Evolutionary conservation across 805 yeast species (phyloP).

Genomic region (Metschnikowia borealis): DNA sequence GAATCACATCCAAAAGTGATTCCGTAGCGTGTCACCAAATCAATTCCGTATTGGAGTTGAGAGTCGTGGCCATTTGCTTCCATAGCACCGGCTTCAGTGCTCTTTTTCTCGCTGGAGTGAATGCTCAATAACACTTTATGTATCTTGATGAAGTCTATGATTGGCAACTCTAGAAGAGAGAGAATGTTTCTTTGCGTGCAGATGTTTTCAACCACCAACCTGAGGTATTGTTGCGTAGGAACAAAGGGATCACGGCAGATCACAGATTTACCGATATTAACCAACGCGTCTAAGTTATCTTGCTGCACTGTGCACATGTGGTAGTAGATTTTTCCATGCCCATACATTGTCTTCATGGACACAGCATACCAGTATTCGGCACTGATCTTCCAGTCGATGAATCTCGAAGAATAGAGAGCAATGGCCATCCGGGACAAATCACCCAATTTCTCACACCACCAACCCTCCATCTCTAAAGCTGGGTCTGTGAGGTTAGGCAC

Average conservation of each 20-base stretch:
- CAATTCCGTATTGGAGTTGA: conserved; percentile 51
- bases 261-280: conserved; percentile 74
- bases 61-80: conserved; percentile 33
- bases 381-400: conserved; percentile 80
- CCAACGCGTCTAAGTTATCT: conserved; percentile 71
- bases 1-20: conserved; percentile 65
- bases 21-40: conserved; percentile 61
- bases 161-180: conserved; percentile 56
- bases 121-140: conserved; percentile 65
- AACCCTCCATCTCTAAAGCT: conserved; percentile 54
- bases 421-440: conserved; percentile 86
- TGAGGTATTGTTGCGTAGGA: conserved; percentile 74
- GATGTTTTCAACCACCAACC: conserved; percentile 75
- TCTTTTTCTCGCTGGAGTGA: conserved; percentile 8
- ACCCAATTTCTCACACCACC: conserved; percentile 85
- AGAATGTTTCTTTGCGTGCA: conserved; percentile 59
- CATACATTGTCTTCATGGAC: conserved; percentile 69
- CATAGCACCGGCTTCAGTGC: conserved; percentile 1
- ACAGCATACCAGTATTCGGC: conserved; percentile 81
- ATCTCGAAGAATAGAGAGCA: conserved; percentile 73
- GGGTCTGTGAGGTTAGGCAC: conserved; percentile 53
- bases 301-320: conserved; percentile 87
- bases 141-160: conserved; percentile 59
- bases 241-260: conserved; percentile 80
- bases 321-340: conserved; percentile 82